Conservation (phyloP, 768 basidiomycete species). For the Mrakia frigida region DNA sequence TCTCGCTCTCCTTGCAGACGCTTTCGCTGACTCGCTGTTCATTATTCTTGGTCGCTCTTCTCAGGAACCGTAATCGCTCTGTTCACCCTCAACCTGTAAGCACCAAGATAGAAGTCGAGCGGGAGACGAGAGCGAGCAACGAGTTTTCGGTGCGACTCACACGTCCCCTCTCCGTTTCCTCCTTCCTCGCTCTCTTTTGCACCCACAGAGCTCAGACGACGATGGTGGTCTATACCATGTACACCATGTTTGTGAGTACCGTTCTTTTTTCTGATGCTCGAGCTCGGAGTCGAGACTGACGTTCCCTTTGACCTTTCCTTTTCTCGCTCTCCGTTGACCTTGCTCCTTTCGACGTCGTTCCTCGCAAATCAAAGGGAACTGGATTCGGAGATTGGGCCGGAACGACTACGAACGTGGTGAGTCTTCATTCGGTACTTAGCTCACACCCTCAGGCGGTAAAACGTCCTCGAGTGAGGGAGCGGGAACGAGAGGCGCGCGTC, state of each 20-base stretch:
- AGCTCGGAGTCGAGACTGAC: not conserved
- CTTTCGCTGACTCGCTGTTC: not conserved
- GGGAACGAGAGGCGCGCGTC: too few species aligned
- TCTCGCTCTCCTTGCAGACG: not conserved
- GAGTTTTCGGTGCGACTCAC: too few species aligned
- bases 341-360: not conserved
- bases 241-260: too few species aligned
- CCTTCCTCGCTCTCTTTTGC: not conserved
- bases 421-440: too few species aligned
- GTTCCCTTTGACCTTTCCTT: not conserved
- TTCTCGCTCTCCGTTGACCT: not conserved
- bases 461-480: too few species aligned
- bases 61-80: not conserved
- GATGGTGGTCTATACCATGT: not conserved
- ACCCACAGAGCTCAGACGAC: not conserved
- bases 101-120: too few species aligned
- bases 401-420: not conserved
- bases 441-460: not conserved
- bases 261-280: too few species aligned
- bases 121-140: too few species aligned
- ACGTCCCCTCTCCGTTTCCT: too few species aligned
- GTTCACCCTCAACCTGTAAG: not conserved
- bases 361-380: not conserved
- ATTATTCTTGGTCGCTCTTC: not conserved
- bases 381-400: not conserved